Base-by-base conservation (phyloP, 139 green algal species). In the Chlorella sp. region DNA sequence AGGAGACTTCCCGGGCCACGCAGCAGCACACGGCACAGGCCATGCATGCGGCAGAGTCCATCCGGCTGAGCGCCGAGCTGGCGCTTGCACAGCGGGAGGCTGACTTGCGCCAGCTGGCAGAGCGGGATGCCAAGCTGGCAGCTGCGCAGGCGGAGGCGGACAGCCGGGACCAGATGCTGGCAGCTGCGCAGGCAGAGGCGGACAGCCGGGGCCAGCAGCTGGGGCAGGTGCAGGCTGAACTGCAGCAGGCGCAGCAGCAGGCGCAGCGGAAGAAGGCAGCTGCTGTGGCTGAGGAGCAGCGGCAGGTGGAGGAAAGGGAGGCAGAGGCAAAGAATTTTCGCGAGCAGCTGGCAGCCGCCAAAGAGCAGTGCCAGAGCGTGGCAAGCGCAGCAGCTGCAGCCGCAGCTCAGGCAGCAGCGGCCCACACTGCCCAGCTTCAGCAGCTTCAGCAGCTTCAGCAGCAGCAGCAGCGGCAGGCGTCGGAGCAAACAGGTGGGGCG, bases 261-360 rank as follows among this genome's bases (percentile, higher is more conserved):
- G 82, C 82, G 2, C 82, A 61, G 34, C 36, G 61, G 60, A 61
- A 61, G 82, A 18, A 22, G 34, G 16, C 36, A 39, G 26, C 11
- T 61, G 60, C 34, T 4, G 57, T 36, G 36, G 60, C 34, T 3
- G 30, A 61, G 28, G 61, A 19, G 82, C n/a, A 28, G 24, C 60
- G 14, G 82, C 3, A 60, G 0, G 82, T 22, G 5, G 82, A 57
- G 19, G 60, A 60, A 15, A 4, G 16, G 40, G 48, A 69, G 26
- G 22, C 9, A 5, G 82, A 86, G 60, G 57, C 32, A 9, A 34
- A 60, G 19, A 3, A 36, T 34, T 61, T 87, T 36, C 34, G 16
- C 0, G 82, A 76, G n/a, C 48, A 78, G 82, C 82, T 87, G 82
- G 82, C 82, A 2, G 34, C 61, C 21, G 82, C 60, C 82, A 87